Evolutionary conservation across 768 basidiomycete species (phyloP).

Genomic region (Hygrophorus pudorinus): DNA sequence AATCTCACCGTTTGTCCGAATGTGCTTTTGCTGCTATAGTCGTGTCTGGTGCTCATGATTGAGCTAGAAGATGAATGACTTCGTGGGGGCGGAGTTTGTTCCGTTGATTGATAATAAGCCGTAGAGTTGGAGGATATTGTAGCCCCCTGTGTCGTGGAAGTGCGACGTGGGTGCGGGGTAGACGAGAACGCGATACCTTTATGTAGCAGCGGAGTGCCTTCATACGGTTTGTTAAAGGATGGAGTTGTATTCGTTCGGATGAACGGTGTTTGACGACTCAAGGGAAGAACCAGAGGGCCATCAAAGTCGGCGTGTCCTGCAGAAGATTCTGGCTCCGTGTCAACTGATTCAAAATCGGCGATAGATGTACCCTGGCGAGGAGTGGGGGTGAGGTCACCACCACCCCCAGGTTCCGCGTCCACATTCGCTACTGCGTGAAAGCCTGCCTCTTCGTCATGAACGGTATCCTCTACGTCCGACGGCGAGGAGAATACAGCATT

Average conservation of each 20-base stretch:
- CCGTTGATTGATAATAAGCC: slow-evolving; percentile 3
- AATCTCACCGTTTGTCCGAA: slow-evolving; percentile 60
- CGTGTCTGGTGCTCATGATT: slow-evolving; percentile 18
- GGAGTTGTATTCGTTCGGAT: slow-evolving; percentile 1
- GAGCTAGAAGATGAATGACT: slow-evolving; percentile 26
- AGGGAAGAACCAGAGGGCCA: neutral
- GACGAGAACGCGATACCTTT: slow-evolving; percentile 22
- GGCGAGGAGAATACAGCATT: slow-evolving; percentile 47
- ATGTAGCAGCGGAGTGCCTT: slow-evolving; percentile 25
- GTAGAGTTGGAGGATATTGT: neutral
- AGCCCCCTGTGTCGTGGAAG: neutral
- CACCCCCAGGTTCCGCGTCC: slow-evolving; percentile 14
- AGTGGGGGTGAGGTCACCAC: slow-evolving; percentile 7
- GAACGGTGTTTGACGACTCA: neutral
- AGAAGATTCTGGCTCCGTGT: slow-evolving; percentile 6
- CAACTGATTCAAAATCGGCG: slow-evolving; percentile 15
- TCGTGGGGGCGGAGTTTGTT: slow-evolving; percentile 10
- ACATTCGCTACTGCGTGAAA: slow-evolving; percentile 13
- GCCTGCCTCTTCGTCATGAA: no score
- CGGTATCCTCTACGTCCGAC: slow-evolving; percentile 33
- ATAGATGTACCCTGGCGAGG: slow-evolving; percentile 10
- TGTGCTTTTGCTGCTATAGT: slow-evolving; percentile 50
- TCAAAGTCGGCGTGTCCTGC: neutral
- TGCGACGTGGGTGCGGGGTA: slow-evolving; percentile 9
- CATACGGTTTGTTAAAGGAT: slow-evolving; percentile 9